Conservation (phyloP, 1,139 yeast species). For the Suhomyces bokatorum region DNA sequence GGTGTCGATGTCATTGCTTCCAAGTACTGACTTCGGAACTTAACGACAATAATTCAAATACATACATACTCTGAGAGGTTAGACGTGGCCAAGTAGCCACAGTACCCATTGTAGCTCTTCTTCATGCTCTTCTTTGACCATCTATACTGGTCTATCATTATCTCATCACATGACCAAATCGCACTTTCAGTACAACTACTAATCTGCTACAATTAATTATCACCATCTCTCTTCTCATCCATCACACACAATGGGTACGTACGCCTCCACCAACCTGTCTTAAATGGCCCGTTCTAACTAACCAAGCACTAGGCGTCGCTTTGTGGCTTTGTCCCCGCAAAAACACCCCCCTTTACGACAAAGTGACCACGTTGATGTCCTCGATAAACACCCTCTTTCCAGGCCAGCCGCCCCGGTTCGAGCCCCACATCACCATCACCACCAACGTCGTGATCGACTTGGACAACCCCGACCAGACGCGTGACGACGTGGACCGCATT, state of each 20-base stretch:
- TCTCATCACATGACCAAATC: not conserved
- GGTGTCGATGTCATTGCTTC: constrained; percentile 57
- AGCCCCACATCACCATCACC: constrained; percentile 78
- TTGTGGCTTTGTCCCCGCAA: constrained; percentile 76
- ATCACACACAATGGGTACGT: constrained; percentile 10
- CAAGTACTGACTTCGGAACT: constrained; percentile 39
- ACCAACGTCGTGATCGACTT: constrained; percentile 52
- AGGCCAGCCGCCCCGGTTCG: constrained; percentile 62
- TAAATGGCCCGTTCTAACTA: constrained; percentile 8
- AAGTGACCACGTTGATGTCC: constrained; percentile 58
- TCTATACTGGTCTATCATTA: too few species aligned
- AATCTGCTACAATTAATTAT: too few species aligned
- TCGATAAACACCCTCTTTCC: constrained; percentile 72
- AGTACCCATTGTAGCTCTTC: too few species aligned
- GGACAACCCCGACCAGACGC: constrained; percentile 37
- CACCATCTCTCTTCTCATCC: too few species aligned
- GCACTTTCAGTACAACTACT: too few species aligned
- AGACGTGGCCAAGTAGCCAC: too few species aligned
- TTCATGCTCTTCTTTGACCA: too few species aligned
- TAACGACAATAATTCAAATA: too few species aligned
- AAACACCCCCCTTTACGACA: constrained; percentile 55
- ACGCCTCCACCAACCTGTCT: not conserved
- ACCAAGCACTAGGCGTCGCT: constrained; percentile 50
- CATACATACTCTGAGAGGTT: too few species aligned
- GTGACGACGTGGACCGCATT: constrained; percentile 59